Evolutionary conservation across 192 early-diverging fungal genomes (phyloP).

Genomic region (Entomortierella beljakovae): DNA sequence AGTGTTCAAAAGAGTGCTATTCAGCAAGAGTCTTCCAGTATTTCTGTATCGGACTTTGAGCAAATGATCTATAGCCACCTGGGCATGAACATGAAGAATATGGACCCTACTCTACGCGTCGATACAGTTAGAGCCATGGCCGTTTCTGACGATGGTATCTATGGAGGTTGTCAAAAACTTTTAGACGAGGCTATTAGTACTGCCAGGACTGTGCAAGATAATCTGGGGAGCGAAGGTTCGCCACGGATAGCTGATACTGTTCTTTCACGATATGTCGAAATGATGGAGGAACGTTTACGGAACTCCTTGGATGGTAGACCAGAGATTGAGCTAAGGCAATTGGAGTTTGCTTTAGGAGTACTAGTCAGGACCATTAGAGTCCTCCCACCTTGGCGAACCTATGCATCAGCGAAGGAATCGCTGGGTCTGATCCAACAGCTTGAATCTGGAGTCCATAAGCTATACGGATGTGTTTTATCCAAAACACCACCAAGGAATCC

Average conservation of each 20-base stretch:
- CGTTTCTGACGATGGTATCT: neutral
- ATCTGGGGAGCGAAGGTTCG: neutral
- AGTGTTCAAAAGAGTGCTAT: conserved; percentile 7
- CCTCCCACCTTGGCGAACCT: neutral
- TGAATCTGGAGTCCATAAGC: conserved; percentile 2
- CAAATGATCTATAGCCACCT: conserved; percentile 21
- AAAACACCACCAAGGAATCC: neutral
- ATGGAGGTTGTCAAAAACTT: neutral
- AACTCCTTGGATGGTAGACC: neutral
- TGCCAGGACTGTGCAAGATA: neutral
- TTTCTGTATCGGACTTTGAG: conserved; percentile 12
- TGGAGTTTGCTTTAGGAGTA: neutral
- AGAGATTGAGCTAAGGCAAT: conserved; percentile 1
- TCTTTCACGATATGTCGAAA: neutral
- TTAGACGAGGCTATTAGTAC: neutral
- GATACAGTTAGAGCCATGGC: neutral
- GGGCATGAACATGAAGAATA: neutral
- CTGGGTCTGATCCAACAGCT: neutral
- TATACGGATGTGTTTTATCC: conserved; percentile 6
- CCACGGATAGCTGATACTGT: neutral
- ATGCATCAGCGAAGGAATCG: neutral
- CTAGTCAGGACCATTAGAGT: conserved; percentile 16
- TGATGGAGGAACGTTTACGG: neutral
- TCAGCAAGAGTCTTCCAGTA: neutral
- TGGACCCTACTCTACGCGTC: conserved; percentile 2